These are phyloP conservation scores for Crithidia sp. DNA, from an alignment of 208 protist species.

Conservation along the genomic window DNA sequence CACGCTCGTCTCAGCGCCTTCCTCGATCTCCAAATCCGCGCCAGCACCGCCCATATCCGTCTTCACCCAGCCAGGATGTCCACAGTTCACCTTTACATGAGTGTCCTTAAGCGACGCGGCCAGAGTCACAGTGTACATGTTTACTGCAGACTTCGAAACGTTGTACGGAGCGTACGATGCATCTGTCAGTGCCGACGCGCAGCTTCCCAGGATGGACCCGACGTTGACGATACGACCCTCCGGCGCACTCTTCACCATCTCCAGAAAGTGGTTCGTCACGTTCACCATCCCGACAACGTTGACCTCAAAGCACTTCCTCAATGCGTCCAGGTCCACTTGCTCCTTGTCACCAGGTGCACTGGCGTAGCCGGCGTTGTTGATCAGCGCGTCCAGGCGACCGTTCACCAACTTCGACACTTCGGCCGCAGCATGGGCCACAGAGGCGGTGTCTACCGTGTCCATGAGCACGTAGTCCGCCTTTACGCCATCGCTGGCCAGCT, in stretches of 20 bases:
- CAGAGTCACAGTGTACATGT: conserved; percentile 85
- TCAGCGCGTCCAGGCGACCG: conserved; percentile 62
- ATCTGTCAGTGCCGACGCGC: conserved; percentile 15
- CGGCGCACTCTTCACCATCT: conserved; percentile 60
- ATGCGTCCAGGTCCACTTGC: conserved; percentile 39
- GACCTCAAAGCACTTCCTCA: conserved; percentile 57
- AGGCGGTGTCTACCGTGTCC: conserved; percentile 49
- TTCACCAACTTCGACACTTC: conserved; percentile 44
- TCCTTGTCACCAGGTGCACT: conserved; percentile 16
- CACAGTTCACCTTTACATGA: conserved; percentile 68
- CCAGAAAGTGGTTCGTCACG: conserved; percentile 74
- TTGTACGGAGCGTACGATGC: conserved; percentile 48
- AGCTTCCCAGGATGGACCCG: conserved; percentile 68
- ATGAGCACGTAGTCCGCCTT: conserved; percentile 47
- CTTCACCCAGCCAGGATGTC: conserved; percentile 73
- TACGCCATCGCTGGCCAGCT: conserved; percentile 37
- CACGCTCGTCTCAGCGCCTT: conserved; percentile 75
- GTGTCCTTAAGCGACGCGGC: conserved; percentile 57
- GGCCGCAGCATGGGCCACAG: conserved; percentile 49
- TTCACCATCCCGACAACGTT: conserved; percentile 63
- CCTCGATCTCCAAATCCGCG: conserved; percentile 49
- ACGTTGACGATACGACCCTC: conserved; percentile 81
- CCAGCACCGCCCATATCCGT: conserved; percentile 73
- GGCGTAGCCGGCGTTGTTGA: conserved; percentile 72
- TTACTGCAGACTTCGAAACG: conserved; percentile 75